Conservation (phyloP, 352 stramenopile species). For the Phytophthora vignae region DNA sequence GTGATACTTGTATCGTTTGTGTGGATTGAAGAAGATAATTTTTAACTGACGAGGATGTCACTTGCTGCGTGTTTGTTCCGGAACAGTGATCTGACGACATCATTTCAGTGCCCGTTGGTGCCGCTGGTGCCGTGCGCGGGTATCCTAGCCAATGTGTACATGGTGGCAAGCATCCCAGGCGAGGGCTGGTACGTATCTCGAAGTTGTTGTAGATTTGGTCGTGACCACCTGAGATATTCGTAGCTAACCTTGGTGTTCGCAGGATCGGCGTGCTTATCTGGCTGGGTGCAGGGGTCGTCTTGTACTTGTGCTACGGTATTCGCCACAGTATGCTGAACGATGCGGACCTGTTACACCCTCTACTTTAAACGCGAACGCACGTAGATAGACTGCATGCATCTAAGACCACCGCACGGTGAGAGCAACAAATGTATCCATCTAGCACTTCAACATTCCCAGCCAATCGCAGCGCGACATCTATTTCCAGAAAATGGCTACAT, state of each 20-base stretch:
- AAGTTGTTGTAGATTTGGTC: not conserved
- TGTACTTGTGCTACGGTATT: slow-evolving; percentile 87
- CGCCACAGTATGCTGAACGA: slow-evolving; percentile 71
- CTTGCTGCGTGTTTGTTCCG: not conserved
- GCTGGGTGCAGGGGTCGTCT: slow-evolving; percentile 60
- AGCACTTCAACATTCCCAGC: slow-evolving; percentile 24
- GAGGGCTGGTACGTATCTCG: slow-evolving; percentile 54
- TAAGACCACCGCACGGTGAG: slow-evolving; percentile 2
- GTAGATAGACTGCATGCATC: slow-evolving; percentile 11
- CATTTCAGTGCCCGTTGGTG: slow-evolving; percentile 71
- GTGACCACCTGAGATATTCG: no score
- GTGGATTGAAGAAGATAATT: not conserved
- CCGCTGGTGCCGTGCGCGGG: slow-evolving; percentile 64
- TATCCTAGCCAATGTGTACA: slow-evolving; percentile 75
- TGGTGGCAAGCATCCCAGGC: slow-evolving; percentile 65
- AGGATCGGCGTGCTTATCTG: slow-evolving; percentile 84
- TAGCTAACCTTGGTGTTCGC: not conserved
- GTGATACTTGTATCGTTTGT: slow-evolving; percentile 8
- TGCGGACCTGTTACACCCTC: slow-evolving; percentile 28
- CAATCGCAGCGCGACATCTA: slow-evolving; percentile 32
- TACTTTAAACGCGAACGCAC: slow-evolving; percentile 30
- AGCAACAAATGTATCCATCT: slow-evolving; percentile 21
- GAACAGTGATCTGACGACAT: slow-evolving; percentile 35
- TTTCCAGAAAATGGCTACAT: slow-evolving; percentile 15
- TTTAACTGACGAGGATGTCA: not conserved